phyloP scores from a whole-genome alignment of 208 protist species.

The Acanthamoeba royreba region DNA sequence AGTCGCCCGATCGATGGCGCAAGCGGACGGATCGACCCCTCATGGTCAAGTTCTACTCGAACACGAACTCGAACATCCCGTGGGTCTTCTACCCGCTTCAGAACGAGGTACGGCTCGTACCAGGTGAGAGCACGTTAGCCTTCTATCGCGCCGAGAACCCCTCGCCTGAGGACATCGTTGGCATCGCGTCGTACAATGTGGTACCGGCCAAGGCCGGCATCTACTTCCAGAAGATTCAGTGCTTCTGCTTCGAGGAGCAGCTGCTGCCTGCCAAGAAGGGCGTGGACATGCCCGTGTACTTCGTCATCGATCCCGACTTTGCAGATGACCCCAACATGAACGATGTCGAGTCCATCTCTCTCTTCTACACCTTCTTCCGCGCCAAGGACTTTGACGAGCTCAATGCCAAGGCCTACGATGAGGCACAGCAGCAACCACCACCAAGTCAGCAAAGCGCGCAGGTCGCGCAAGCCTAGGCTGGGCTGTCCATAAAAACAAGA shows the following conservation, averaged over 20 bases:
- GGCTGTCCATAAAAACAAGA: no score
- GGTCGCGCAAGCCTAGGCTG: no score
- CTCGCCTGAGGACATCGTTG: constrained; percentile 67
- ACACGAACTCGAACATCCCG: constrained; percentile 42
- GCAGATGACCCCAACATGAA: constrained; percentile 79
- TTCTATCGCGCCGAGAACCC: constrained; percentile 76
- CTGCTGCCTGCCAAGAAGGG: constrained; percentile 91
- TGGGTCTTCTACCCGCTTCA: constrained; percentile 67
- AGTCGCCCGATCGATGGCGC: not conserved
- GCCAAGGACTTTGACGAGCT: constrained; percentile 29
- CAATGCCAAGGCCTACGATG: not conserved
- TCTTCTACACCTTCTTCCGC: constrained; percentile 77
- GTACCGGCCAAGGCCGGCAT: constrained; percentile 81
- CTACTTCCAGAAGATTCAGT: constrained; percentile 97
- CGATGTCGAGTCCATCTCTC: constrained; percentile 61
- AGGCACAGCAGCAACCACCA: not conserved
- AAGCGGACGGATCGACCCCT: not conserved
- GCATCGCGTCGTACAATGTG: constrained; percentile 79
- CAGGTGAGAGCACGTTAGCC: constrained; percentile 72
- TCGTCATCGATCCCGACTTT: constrained; percentile 94
- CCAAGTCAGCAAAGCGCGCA: not conserved
- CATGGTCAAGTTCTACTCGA: not conserved
- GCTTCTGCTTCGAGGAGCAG: constrained; percentile 96
- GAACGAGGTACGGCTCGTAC: constrained; percentile 54
- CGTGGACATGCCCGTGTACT: constrained; percentile 96